Evolutionary conservation across 768 basidiomycete genomes (phyloP), one percentile per base, ranked within the genome.

Genomic region (Tephrocybe rancida): DNA sequence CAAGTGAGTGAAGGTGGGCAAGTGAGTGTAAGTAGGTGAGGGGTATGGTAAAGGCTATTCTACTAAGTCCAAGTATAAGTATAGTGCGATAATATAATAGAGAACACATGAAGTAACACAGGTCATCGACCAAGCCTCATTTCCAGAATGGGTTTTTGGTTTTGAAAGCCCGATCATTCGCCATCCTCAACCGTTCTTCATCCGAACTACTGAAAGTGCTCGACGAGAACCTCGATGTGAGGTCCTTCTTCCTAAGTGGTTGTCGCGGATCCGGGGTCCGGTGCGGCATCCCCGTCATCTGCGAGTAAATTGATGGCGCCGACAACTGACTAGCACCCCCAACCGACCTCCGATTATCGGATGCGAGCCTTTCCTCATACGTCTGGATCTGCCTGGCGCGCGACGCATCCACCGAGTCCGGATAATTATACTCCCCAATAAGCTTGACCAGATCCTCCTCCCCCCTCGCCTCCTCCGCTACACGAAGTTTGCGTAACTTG

Each of bases 241-340:
- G 37, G 22, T 57, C 56, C 56, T 77, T 71, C 45, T 63, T 69
- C 70, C 78, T 79, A 58, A 89, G 75, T n/a, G 89, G 87, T 67
- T 86, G 81, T 18, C 88, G 79, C n/a, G 88, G 83, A 61, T 90
- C 86, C 5, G 90, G 85, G 35, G 74, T 80, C 22, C 72, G 73
- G 26, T 80, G 78, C 56, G 82, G 83, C 30, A 74, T 62, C n/a
- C 90, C 88, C 9, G 87, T 92, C 44, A 84, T 64, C 65, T 87
- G 81, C 52, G 88, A 84, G 67, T 86, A 92, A 32, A 92, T 62
- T 39, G 84, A 86, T 14, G 69, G 71, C 16, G 69, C 69, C 22
- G 83, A 82, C 49, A 64, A 68, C 66, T 64, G 63, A 55, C 68
- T 69, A 44, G 70, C 65, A 46, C 38, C 49, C 46, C 64, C 55